phyloP scores from a whole-genome alignment of 208 protist genomes.

The Wallacemonas sp. region DNA sequence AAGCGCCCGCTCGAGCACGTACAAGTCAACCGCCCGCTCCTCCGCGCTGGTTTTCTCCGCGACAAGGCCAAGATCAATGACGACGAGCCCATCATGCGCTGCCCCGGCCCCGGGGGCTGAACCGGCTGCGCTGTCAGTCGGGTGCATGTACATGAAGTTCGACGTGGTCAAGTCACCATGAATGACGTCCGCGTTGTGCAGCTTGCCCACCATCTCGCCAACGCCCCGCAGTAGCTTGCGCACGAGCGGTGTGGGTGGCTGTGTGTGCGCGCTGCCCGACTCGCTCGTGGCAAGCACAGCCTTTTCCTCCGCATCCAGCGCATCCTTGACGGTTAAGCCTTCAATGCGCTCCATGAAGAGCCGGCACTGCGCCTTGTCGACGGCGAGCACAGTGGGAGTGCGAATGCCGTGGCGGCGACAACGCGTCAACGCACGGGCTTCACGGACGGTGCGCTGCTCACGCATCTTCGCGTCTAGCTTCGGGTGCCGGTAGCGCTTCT shows the following conservation, averaged over 20 bases:
- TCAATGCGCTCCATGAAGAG: constrained; percentile 86
- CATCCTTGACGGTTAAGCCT: constrained; percentile 63
- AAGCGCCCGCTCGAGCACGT: constrained; percentile 97
- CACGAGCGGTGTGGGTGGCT: constrained; percentile 21
- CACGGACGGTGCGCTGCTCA: constrained; percentile 73
- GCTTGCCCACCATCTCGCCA: constrained; percentile 78
- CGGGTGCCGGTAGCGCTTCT: constrained; percentile 74
- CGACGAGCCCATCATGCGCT: constrained; percentile 35
- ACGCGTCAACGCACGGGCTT: constrained; percentile 65
- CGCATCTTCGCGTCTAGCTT: constrained; percentile 72
- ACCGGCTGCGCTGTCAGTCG: constrained; percentile 2
- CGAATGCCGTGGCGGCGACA: constrained; percentile 60
- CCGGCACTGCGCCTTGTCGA: constrained; percentile 43
- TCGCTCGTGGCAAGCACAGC: neutral
- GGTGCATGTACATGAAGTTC: constrained; percentile 88
- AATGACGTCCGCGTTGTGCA: constrained; percentile 93
- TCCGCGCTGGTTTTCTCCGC: constrained; percentile 85
- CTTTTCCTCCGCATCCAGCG: constrained; percentile 40
- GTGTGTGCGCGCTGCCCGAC: neutral
- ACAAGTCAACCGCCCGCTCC: constrained; percentile 98
- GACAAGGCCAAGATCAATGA: constrained; percentile 98
- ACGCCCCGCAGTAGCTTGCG: constrained; percentile 60
- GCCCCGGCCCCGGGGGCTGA: neutral
- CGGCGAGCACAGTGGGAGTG: constrained; percentile 56
- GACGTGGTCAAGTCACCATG: constrained; percentile 99